Percentiles rank a stretch among this genome's conserved stretches.
phyloP scores from a whole-genome alignment of 2,329 filamentous ascomycete genomes.

The Diaporthe destruens region DNA sequence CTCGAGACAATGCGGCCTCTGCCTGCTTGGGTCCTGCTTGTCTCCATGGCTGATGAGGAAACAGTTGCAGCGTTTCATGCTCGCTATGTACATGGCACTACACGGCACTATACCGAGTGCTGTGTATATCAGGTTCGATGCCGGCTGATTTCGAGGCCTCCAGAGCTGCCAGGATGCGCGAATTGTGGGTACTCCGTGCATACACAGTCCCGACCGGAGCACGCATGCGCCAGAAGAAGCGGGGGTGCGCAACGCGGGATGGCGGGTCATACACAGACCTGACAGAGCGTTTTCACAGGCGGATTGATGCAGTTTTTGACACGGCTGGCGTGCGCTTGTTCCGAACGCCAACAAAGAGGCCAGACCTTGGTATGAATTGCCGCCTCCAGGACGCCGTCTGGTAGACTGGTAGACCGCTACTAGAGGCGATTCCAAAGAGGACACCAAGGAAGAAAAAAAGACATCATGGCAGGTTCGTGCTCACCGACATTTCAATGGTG shows the following conservation, averaged over 20 bases:
- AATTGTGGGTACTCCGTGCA: conserved; percentile 24
- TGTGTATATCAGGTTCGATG: conserved; percentile 27
- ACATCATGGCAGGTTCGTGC: conserved; percentile 3
- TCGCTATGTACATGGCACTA: conserved; percentile 23
- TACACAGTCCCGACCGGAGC: conserved; percentile 36
- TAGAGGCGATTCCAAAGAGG: neutral
- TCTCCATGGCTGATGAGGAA: conserved; percentile 13
- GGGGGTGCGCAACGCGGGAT: conserved; percentile 21
- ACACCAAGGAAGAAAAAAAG: neutral
- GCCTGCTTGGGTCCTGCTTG: neutral
- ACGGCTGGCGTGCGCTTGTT: conserved; percentile 17
- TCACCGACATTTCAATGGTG: conserved; percentile 38
- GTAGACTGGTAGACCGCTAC: conserved; percentile 22
- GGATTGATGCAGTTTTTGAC: conserved; percentile 23
- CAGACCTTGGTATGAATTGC: conserved; percentile 6
- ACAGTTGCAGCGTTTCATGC: conserved; percentile 27
- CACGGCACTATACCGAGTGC: no score
- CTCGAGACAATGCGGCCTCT: conserved; percentile 17
- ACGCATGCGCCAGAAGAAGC: conserved; percentile 11
- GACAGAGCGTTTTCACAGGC: conserved; percentile 5
- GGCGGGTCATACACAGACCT: neutral
- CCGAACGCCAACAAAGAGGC: conserved; percentile 16
- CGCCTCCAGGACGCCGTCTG: neutral
- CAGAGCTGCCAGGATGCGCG: conserved; percentile 26
- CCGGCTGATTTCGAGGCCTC: conserved; percentile 29